Conservation (phyloP, 768 basidiomycete species). For the Russula emetica region DNA sequence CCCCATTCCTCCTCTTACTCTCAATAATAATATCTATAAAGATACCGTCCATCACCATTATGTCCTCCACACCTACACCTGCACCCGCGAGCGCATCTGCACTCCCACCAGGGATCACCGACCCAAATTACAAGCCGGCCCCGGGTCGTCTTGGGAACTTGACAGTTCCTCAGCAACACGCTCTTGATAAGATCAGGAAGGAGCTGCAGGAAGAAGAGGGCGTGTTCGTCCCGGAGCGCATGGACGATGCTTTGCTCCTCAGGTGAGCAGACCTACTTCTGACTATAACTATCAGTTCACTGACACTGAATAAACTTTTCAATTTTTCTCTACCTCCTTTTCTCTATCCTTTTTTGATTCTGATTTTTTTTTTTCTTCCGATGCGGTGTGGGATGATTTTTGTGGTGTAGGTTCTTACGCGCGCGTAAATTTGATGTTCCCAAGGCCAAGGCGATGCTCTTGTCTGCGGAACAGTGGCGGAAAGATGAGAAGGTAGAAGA, state of each 20-base stretch:
- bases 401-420: conserved; percentile 66
- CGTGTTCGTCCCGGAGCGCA: conserved; percentile 55
- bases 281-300: too few relatives aligned
- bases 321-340: background rate
- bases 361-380: background rate
- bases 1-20: too few relatives aligned
- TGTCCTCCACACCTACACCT: background rate
- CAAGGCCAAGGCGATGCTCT: conserved; percentile 80
- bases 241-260: conserved; percentile 68
- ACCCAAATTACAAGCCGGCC: conserved; percentile 59
- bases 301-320: background rate
- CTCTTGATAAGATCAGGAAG: conserved; percentile 64
- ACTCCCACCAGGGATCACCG: conserved; percentile 55
- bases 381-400: background rate
- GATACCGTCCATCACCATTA: background rate
- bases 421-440: conserved; percentile 88
- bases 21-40: too few relatives aligned
- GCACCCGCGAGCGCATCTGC: conserved; percentile 52
- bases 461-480: conserved; percentile 83
- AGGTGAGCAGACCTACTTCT: conserved; percentile 41
- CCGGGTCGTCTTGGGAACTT: conserved; percentile 83
- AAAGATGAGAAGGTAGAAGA: conserved; percentile 79
- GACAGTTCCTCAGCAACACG: conserved; percentile 52
- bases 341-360: background rate
- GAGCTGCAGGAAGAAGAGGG: conserved; percentile 59